Conservation (phyloP, 2,329 filamentous ascomycete species). For the Fusarium luffae region DNA sequence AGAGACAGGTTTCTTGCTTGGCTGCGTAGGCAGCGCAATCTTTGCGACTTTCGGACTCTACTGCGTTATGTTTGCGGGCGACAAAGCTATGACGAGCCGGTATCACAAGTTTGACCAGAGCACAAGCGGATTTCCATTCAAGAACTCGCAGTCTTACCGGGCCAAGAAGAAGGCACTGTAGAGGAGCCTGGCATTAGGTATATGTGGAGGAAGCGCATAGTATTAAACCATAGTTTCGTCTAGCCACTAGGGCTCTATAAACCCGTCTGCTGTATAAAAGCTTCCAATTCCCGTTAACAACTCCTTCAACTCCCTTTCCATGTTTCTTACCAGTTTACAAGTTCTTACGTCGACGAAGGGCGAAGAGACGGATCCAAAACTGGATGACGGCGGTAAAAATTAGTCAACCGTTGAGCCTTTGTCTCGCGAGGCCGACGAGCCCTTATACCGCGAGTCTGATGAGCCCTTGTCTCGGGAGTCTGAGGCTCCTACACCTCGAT, state of each 20-base stretch:
- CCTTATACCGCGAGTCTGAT: no score
- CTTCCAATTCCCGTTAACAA: conserved; percentile 32
- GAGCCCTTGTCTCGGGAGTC: no score
- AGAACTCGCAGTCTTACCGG: conserved; percentile 52
- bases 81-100: conserved; percentile 52
- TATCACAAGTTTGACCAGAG: conserved; percentile 54
- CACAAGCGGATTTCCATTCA: conserved; percentile 55
- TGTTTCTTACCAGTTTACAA: conserved; percentile 7
- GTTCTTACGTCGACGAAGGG: neutral
- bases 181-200: neutral
- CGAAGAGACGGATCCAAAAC: no score
- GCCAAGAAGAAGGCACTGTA: conserved; percentile 53
- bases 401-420: no score
- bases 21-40: conserved; percentile 64
- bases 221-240: conserved; percentile 31
- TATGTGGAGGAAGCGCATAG: neutral
- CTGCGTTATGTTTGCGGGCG: conserved; percentile 53
- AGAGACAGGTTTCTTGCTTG: conserved; percentile 69
- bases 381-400: no score
- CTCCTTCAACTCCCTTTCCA: conserved; percentile 43
- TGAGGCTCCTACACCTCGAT: neutral
- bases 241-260: conserved; percentile 5
- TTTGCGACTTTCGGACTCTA: conserved; percentile 66
- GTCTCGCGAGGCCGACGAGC: no score
- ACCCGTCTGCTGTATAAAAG: conserved; percentile 11